phyloP scores from a whole-genome alignment of 73 alveolate species.

The Stentor coeruleus region DNA sequence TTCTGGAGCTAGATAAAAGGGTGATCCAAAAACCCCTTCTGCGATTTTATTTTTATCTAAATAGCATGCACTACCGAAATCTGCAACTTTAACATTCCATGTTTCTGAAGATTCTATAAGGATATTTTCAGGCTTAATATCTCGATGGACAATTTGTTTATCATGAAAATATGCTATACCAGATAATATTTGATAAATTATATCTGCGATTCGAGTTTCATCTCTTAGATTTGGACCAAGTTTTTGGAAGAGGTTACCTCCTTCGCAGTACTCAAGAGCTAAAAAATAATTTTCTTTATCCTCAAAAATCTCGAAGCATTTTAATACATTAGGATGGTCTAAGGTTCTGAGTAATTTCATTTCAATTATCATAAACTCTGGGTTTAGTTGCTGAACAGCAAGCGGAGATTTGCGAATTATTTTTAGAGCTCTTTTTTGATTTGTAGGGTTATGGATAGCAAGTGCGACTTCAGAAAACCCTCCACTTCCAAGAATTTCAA shows the following conservation, averaged over 20 bases:
- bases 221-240: not conserved
- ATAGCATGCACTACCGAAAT: too few species aligned
- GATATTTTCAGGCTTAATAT: not conserved
- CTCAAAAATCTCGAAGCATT: not conserved
- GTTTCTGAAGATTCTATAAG: too few species aligned
- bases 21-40: too few species aligned
- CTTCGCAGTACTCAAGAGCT: not conserved
- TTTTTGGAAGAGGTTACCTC: not conserved
- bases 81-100: too few species aligned
- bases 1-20: slow-evolving; percentile 62
- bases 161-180: not conserved
- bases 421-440: not conserved
- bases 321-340: not conserved
- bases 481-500: not conserved
- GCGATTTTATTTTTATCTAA: too few species aligned
- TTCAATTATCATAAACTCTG: too few species aligned
- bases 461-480: not conserved
- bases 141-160: not conserved
- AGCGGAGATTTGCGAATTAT: not conserved
- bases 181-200: not conserved
- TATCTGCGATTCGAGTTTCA: not conserved
- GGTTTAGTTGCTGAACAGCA: too few species aligned
- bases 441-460: not conserved
- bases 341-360: not conserved
- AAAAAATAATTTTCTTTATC: not conserved